Evolutionary conservation across 306 rosid genomes (phyloP), one percentile per base, ranked within the genome.

Genomic region (barrel medic (Medicago truncatula)): DNA sequence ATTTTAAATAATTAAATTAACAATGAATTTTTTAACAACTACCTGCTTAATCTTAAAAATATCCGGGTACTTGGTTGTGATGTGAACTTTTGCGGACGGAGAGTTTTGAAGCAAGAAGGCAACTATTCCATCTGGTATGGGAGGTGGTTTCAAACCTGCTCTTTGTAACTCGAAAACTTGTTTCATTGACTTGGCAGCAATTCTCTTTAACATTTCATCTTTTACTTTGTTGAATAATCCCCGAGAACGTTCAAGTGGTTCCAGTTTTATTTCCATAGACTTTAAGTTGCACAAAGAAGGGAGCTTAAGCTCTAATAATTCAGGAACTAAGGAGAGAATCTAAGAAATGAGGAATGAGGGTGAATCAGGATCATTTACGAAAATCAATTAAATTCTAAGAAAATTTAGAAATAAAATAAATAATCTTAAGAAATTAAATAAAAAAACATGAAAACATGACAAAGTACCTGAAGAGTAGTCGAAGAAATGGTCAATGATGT

Each of bases 321-420:
- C 43, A 31, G 67, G 67, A 60, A 60, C 6, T 60, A 60, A 60
- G 20, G 43, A 28, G 39, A 60, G 43, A 60, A 13, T 34, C 67
- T 60, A 60, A 7, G 17, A 1, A 34, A 60, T 7, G 10, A 14
- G 18, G 16, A 34, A 60, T 7, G 2, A 14, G 20, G 4, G 40
- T 14, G 11, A 28, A 13, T 12, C 13, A 25, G 17, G 40, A 60
- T 28, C 10, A 28, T 41, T 28, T 58, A 60, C 31, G 20, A 41
- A 60, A 60, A 43, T 13, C 20, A 60, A 60, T 11, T 28, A 8
- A 60, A 11, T 31, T 18, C 10, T 9, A 25, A 57, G 16, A 57
- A 60, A 60, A 11, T 14, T 60, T 25, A 5, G 40, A 60, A 28
- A 60, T 31, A 12, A 6, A 25, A 25, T 21, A 28, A 6, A 13